phyloP scores from a whole-genome alignment of 2,329 filamentous ascomycete genomes.

The Fusarium chaquense region DNA sequence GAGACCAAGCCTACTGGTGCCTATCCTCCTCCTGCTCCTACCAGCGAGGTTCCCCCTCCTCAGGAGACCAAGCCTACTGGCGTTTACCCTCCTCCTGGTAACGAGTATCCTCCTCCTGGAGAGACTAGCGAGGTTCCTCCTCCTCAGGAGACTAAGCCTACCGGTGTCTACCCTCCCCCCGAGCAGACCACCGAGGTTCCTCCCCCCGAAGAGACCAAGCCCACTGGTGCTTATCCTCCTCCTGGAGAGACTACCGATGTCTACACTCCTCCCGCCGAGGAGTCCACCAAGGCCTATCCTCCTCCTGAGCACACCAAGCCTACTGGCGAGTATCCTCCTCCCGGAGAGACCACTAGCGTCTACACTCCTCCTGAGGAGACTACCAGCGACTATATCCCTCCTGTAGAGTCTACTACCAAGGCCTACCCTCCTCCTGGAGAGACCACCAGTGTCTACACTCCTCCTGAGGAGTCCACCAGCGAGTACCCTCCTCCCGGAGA shows the following conservation, averaged over 20 bases:
- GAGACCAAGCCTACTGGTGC: conserved; percentile 7
- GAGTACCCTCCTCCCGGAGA: background rate
- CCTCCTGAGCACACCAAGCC: background rate
- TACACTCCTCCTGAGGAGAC: background rate
- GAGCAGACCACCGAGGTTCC: background rate
- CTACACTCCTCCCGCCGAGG: too few species aligned
- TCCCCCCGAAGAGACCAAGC: conserved; percentile 13
- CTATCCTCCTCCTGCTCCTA: conserved; percentile 22
- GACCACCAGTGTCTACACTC: background rate
- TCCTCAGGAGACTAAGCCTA: background rate
- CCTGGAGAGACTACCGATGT: background rate
- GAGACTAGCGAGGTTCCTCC: background rate
- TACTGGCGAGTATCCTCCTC: background rate
- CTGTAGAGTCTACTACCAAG: too few species aligned
- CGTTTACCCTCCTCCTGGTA: background rate
- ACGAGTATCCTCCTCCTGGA: background rate
- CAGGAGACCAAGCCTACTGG: background rate
- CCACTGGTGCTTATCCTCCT: background rate
- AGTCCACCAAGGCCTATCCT: background rate
- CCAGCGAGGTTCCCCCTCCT: background rate
- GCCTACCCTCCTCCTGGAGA: background rate
- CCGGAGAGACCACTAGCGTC: background rate
- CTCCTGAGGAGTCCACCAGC: background rate
- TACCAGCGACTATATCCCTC: background rate
- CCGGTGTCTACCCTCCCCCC: background rate